Base-by-base conservation (phyloP, 73 alveolate genomes). In the Paramecium tetraurelia region DNA sequence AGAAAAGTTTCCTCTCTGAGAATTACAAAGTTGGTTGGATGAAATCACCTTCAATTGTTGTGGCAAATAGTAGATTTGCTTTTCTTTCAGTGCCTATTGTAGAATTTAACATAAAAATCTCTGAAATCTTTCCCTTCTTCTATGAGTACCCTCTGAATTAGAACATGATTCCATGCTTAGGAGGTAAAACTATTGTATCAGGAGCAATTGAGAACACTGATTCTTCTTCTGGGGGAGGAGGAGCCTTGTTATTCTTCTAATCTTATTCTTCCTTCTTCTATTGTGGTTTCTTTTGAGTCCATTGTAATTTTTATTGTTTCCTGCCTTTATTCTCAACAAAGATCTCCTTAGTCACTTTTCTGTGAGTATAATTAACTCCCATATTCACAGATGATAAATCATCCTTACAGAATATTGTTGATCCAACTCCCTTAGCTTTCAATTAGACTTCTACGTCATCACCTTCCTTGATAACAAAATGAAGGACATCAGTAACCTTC, bases 271-370 rank as follows among this genome's bases (percentile, higher is more conserved):
- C 92, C 93, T 92, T 93, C 95, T 68, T 94, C 90, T 36, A 72
- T 84, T 53, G 83, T 80, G 86, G 95, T 77, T 86, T 94, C 96
- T 93, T 95, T 93, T 92, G 88, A 27, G 93, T 70, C 99, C 99
- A 98, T 76, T 94, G 90, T 18, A 99, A 95, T 93, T 98, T 98
- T 95, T 98, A 97, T 4, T 97, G 99, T 92, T 98, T 97, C 80
- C 99, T 96, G 4, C 99, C 99, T 63, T 99, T 96, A 86, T 99
- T 99, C 92, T 99, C 99, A 50, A 99, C 96, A 95, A 98, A 96
- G 70, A 97, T 96, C 90, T 97, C 99, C 87, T 98, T 98, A 58
- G 98, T 93, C 58, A 94, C 96, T 85, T 97, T 98, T 86, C 96
- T 95, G 63, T 98, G 97, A 43, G 99, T 98, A 95, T 98, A 99